Evolutionary conservation across 2,329 filamentous ascomycete species (phyloP).

Genomic region (Phyllosticta citrichinensis): DNA sequence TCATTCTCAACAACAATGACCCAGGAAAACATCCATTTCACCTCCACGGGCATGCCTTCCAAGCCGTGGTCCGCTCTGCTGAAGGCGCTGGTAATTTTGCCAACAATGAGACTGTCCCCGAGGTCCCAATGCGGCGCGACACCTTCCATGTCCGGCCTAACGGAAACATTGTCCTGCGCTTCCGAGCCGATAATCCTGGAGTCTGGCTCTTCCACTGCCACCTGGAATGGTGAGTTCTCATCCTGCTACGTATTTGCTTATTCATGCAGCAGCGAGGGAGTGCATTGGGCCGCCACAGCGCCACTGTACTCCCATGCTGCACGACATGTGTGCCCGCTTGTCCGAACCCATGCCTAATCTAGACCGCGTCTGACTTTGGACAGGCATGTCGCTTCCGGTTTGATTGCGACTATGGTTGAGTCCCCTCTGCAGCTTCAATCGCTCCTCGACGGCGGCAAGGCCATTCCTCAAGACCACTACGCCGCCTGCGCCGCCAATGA

Average conservation of each 20-base stretch:
- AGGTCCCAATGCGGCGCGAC: constrained; percentile 41
- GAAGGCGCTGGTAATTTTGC: constrained; percentile 23
- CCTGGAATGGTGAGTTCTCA: constrained; percentile 16
- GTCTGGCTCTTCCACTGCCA: constrained; percentile 19
- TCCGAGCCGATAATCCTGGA: constrained; percentile 44
- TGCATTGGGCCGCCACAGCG: neutral
- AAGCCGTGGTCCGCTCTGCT: constrained; percentile 23
- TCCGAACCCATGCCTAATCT: constrained; percentile 1
- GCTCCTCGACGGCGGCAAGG: constrained; percentile 37
- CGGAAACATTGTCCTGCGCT: constrained; percentile 46
- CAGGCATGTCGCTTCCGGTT: constrained; percentile 42
- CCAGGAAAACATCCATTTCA: constrained; percentile 62
- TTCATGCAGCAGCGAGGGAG: neutral
- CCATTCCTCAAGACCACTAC: constrained; percentile 53
- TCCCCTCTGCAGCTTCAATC: constrained; percentile 43
- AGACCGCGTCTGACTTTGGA: neutral
- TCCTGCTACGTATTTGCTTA: neutral
- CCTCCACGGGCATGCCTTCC: constrained; percentile 47
- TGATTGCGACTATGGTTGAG: constrained; percentile 44
- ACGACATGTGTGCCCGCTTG: neutral
- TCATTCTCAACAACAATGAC: constrained; percentile 70
- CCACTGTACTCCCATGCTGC: neutral
- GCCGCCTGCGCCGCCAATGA: constrained; percentile 47
- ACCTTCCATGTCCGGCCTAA: constrained; percentile 45
- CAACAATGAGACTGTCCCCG: constrained; percentile 27